phyloP scores from a whole-genome alignment of 768 basidiomycete species.

The Polyporus arcularius region DNA sequence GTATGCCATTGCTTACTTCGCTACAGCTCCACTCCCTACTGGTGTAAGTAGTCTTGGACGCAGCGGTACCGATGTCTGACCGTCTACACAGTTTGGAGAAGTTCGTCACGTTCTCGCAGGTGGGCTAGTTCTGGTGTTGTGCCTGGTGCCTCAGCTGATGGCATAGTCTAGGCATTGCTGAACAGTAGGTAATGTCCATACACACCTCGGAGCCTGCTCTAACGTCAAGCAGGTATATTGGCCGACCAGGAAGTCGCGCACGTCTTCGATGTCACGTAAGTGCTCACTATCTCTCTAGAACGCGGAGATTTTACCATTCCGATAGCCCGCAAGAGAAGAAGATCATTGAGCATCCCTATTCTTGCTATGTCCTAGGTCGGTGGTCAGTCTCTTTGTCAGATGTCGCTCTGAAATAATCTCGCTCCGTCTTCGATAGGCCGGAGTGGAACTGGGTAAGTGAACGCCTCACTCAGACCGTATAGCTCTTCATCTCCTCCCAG shows the following conservation, averaged over 20 bases:
- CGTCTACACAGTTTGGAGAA: slow-evolving; percentile 26
- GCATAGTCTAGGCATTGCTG: slow-evolving; percentile 30
- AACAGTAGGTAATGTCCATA: slow-evolving; percentile 28
- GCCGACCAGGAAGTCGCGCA: slow-evolving; percentile 46
- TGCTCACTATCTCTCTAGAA: not conserved
- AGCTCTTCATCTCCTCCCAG: slow-evolving; percentile 33
- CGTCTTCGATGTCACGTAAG: slow-evolving; percentile 36
- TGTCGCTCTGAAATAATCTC: not conserved
- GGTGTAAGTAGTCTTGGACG: slow-evolving; percentile 39
- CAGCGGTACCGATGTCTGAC: too few relatives aligned
- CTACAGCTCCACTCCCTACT: slow-evolving; percentile 57
- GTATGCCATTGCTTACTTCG: not conserved
- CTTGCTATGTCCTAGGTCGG: slow-evolving; percentile 59
- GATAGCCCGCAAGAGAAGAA: slow-evolving; percentile 47
- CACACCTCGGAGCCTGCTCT: not conserved
- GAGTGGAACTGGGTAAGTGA: slow-evolving; percentile 69
- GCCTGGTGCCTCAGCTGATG: not conserved
- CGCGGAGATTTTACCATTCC: too few relatives aligned
- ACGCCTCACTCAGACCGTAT: too few relatives aligned
- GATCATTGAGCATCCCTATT: slow-evolving; percentile 59
- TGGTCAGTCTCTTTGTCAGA: not conserved
- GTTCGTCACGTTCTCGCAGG: slow-evolving; percentile 33
- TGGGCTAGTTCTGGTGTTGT: not conserved
- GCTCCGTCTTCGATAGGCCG: slow-evolving; percentile 36
- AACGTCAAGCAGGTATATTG: slow-evolving; percentile 44